Evolutionary conservation across 306 rosid genomes (phyloP), one percentile per base, ranked within the genome.

Genomic region (Prunus mume): DNA sequence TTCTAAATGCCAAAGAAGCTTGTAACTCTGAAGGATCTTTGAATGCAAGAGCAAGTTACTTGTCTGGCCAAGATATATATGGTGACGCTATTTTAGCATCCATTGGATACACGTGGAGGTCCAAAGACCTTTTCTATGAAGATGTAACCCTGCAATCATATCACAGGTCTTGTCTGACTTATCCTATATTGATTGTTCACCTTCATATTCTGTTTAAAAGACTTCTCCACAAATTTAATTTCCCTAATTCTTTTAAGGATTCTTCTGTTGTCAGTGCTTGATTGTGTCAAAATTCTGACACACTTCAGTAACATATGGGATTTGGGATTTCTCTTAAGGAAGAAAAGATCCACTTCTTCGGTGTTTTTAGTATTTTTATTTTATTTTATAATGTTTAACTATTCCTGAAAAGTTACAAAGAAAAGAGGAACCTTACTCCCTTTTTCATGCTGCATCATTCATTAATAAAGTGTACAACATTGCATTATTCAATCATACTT

Each of bases 41-140:
- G 65, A 95, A 95, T 88, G 80, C 65, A 52, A 88, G 96, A 85
- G 97, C 97, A 71, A 90, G 89, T 85, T 95, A 84, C 85, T 88
- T 95, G 81, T 84, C 90, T 17, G 88, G 96, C 79, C 97, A 95
- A 76, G 83, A 85, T 87, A 80, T 95, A 78, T 77, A 64, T 86
- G 97, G 97, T 68, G 96, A 95, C 70, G 96, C 99, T 73, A 79
- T 95, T 80, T 82, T 95, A 81, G 93, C 97, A 85, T 84, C 92
- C 66, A 79, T 92, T 68, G 97, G 93, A 75, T 95, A 85, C 83
- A 88, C 91, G 14, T 77, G 93, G 91, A 92, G 79, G 83, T 87
- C 86, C 75, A 88, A 83, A 80, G 96, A 90, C 65, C 88, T 95
- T 83, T 89, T 81, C 81, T 83, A 82, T 45, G 99, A 95, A 84